Conservation (phyloP, 495 filamentous ascomycete species). For the Xylaria bambusicola region DNA sequence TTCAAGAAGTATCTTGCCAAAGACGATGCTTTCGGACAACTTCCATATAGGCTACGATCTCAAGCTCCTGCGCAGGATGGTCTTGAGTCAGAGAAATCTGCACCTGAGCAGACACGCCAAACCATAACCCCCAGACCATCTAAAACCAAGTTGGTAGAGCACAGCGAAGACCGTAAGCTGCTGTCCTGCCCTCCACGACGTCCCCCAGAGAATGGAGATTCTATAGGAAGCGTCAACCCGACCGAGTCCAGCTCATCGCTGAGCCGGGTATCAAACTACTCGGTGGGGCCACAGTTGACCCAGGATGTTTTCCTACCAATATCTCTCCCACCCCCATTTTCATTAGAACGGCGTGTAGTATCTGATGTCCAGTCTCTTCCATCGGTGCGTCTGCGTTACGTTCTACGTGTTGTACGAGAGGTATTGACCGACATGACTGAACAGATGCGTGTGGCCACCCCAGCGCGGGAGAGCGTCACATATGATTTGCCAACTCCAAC, state of each 20-base stretch:
- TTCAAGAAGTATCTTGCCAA: slow-evolving; percentile 39
- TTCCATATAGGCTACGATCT: slow-evolving; percentile 24
- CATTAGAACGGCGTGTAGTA: slow-evolving; percentile 46
- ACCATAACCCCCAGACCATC: slow-evolving; percentile 8
- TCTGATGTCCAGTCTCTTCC: slow-evolving; percentile 55
- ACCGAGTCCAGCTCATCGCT: slow-evolving; percentile 21
- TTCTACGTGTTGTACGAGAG: background rate
- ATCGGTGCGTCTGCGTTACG: slow-evolving; percentile 29
- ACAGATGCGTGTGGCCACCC: slow-evolving; percentile 18
- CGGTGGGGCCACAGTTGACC: slow-evolving; percentile 5
- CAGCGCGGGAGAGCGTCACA: slow-evolving; percentile 3
- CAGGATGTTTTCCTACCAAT: slow-evolving; percentile 31
- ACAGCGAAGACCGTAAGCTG: slow-evolving; percentile 20
- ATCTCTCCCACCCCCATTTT: slow-evolving; percentile 44
- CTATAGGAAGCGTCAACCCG: slow-evolving; percentile 18
- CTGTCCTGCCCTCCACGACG: slow-evolving; percentile 20
- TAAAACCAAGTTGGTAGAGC: background rate
- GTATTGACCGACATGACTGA: slow-evolving; percentile 27
- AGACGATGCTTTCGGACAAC: slow-evolving; percentile 22
- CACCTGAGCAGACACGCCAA: slow-evolving; percentile 8
- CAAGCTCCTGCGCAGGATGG: background rate
- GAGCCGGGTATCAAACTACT: slow-evolving; percentile 19
- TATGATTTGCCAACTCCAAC: slow-evolving; percentile 29
- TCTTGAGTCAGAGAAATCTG: slow-evolving; percentile 20
- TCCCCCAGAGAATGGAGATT: slow-evolving; percentile 14